Evolutionary conservation across 179 eudicot species (phyloP), one percentile per base, ranked within the genome.

Genomic region (Camellia oleifera): DNA sequence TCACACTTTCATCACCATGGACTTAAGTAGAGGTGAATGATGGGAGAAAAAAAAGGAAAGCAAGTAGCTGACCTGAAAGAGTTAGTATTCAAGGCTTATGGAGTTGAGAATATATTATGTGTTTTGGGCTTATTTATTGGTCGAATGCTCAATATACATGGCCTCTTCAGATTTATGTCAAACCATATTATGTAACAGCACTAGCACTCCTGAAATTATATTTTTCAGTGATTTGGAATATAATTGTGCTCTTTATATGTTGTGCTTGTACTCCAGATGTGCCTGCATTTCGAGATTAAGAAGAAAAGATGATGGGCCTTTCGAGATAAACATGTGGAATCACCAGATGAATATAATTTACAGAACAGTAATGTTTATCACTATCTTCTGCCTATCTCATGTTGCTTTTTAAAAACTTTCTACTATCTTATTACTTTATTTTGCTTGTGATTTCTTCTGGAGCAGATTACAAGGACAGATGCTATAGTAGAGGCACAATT

Each of bases 341-440:
- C 69, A 72, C 50, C 70, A 61, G 82, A 79, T 44, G 77, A 72
- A 13, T 78, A 44, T 42, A 78, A 45, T 46, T 78, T 75, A 78
- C 69, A 7, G n/a, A 45, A 14, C 64, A 7, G 57, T 58, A 58
- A 78, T 70, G 40, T 69, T 54, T 20, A 53, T 42, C 26, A 5
- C 17, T 54, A 32, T 65, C 42, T 78, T 54, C 54, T 67, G 66
- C 58, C 1, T 54, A 40, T 68, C 63, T 54, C 6, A 8, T 50
- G 62, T 26, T 32, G 32, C 45, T n/a, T 46, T 3, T 46, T 14
- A 66, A 50, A 71, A 74, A 58, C 20, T 56, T 54, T 56, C 64
- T 2, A 54, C 20, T 11, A 23, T 54, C 50, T 74, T 10, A 20
- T 72, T 18, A 23, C 61, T 20, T 56, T 54, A 48, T 54, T 74